phyloP scores from a whole-genome alignment of 352 stramenopile species.

The Globisporangium orthogonon region DNA sequence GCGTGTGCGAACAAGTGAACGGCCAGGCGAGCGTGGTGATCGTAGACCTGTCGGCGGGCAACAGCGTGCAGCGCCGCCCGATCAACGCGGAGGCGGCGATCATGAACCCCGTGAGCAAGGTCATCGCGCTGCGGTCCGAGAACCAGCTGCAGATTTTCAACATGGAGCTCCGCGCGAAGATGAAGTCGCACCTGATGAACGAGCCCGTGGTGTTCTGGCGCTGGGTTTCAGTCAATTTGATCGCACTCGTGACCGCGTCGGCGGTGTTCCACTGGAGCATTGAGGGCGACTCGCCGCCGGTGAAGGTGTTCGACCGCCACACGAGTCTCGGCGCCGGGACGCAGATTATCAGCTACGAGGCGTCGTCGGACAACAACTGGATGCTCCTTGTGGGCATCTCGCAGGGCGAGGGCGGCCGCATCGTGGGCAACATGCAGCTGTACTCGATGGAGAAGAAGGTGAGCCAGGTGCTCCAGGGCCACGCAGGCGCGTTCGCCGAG shows the following conservation, averaged over 20 bases:
- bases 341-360: slow-evolving; percentile 99
- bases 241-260: slow-evolving; percentile 95
- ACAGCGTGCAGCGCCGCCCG: slow-evolving; percentile 88
- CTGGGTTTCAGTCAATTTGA: slow-evolving; percentile 96
- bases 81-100: slow-evolving; percentile 99
- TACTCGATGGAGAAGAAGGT: slow-evolving; percentile 99
- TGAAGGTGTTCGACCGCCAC: slow-evolving; percentile 98
- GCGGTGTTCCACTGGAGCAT: slow-evolving; percentile 98
- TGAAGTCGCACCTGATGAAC: slow-evolving; percentile 94
- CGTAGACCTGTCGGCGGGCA: slow-evolving; percentile 87
- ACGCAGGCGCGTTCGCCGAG: slow-evolving; percentile 95
- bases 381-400: slow-evolving; percentile 97
- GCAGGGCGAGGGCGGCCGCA: slow-evolving; percentile 90
- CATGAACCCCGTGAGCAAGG: slow-evolving; percentile 98
- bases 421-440: slow-evolving; percentile 98
- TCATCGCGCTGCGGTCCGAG: slow-evolving; percentile 82
- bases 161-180: slow-evolving; percentile 98
- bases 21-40: slow-evolving; percentile 89
- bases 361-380: slow-evolving; percentile 97
- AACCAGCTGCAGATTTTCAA: slow-evolving; percentile 99
- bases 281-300: slow-evolving; percentile 86
- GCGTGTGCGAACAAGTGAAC: slow-evolving; percentile 90
- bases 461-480: slow-evolving; percentile 96
- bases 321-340: slow-evolving; percentile 89
- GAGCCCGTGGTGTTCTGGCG: slow-evolving; percentile 97